phyloP scores from a whole-genome alignment of 805 yeast genomes.

The Yamadazyma nakazawae region DNA sequence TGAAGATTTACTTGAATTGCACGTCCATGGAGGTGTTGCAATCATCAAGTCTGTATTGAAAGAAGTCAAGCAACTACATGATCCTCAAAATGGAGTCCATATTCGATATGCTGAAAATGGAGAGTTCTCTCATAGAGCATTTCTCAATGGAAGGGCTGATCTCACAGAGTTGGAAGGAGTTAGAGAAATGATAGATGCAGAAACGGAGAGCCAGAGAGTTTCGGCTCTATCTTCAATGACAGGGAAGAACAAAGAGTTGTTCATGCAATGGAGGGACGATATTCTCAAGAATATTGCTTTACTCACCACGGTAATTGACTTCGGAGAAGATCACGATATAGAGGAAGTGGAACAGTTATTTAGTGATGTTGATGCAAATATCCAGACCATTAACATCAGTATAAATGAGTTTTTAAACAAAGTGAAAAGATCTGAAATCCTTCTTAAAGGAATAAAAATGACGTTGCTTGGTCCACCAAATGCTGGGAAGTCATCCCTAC shows the following conservation, averaged over 20 bases:
- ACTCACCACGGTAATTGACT: slow-evolving; percentile 86
- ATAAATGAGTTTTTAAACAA: slow-evolving; percentile 43
- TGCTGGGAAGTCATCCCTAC: slow-evolving; percentile 89
- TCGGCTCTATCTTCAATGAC: slow-evolving; percentile 71
- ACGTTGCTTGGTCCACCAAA: slow-evolving; percentile 88
- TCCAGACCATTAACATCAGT: slow-evolving; percentile 42
- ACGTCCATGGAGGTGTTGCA: slow-evolving; percentile 91
- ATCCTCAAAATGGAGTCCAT: slow-evolving; percentile 31
- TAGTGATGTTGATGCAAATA: slow-evolving; percentile 43
- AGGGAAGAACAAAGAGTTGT: slow-evolving; percentile 59
- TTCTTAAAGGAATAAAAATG: slow-evolving; percentile 69
- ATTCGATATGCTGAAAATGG: slow-evolving; percentile 90
- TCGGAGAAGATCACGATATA: slow-evolving; percentile 89
- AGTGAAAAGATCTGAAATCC: slow-evolving; percentile 56
- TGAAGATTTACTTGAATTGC: slow-evolving; percentile 86
- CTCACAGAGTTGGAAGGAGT: slow-evolving; percentile 90
- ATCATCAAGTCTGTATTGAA: slow-evolving; percentile 65
- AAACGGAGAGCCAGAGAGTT: slow-evolving; percentile 82
- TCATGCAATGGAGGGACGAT: slow-evolving; percentile 62
- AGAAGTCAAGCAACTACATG: slow-evolving; percentile 56
- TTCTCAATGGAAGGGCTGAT: slow-evolving; percentile 78
- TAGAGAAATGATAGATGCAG: slow-evolving; percentile 85
- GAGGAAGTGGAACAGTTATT: slow-evolving; percentile 60
- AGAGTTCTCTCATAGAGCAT: slow-evolving; percentile 86
- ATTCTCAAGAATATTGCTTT: slow-evolving; percentile 68